Evolutionary conservation across 2,329 filamentous ascomycete species (phyloP).

Genomic region (Colletotrichum chlorophyti): DNA sequence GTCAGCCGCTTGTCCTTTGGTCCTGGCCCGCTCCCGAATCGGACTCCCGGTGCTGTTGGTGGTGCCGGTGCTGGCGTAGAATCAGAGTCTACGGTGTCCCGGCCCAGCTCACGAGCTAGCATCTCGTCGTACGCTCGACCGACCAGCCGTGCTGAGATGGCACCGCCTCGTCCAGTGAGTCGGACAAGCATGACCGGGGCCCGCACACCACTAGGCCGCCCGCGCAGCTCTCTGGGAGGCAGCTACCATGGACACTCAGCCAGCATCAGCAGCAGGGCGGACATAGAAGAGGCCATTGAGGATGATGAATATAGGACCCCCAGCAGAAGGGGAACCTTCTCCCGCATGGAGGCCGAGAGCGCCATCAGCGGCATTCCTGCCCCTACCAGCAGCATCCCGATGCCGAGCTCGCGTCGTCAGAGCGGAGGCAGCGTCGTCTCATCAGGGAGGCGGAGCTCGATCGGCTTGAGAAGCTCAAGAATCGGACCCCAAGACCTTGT

Average conservation of each 20-base stretch:
- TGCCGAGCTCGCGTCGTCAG: conserved; percentile 50
- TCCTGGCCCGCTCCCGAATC: conserved; percentile 65
- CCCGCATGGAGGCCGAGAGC: conserved; percentile 52
- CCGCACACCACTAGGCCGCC: conserved; percentile 72
- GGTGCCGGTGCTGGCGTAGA: conserved; percentile 42
- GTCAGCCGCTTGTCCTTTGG: conserved; percentile 70
- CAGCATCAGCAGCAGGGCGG: conserved; percentile 60
- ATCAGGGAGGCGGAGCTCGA: conserved; percentile 44
- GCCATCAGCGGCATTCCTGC: conserved; percentile 46
- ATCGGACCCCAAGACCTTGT: conserved; percentile 48
- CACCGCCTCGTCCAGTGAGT: conserved; percentile 66
- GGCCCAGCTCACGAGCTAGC: conserved; percentile 78
- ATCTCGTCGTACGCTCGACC: conserved; percentile 61
- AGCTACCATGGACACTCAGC: conserved; percentile 61
- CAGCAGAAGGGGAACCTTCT: conserved; percentile 61
- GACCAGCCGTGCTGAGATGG: conserved; percentile 60
- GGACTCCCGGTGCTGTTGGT: conserved; percentile 49
- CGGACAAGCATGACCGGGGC: conserved; percentile 66
- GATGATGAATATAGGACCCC: conserved; percentile 55
- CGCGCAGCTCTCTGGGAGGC: conserved; percentile 68
- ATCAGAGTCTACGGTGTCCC: conserved; percentile 56
- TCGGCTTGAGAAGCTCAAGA: conserved; percentile 30
- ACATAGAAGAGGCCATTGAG: conserved; percentile 53
- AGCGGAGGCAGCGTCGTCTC: conserved; percentile 44
- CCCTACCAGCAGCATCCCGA: conserved; percentile 53